phyloP scores from a whole-genome alignment of 345 rosid genomes.

The Linum trigynum region DNA sequence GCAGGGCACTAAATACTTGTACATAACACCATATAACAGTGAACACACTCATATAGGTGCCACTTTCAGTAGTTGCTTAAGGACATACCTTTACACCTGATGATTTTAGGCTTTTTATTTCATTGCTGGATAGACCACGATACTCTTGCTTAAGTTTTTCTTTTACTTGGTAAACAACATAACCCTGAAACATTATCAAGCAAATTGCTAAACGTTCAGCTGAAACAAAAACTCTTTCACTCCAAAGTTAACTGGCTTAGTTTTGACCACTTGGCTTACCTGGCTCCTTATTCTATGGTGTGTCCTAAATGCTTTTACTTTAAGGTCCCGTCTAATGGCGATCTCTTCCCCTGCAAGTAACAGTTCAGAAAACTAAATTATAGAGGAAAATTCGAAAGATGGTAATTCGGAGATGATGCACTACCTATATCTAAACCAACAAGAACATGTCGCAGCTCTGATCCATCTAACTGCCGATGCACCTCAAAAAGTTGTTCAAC shows the following conservation, averaged over 20 bases:
- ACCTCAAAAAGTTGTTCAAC: slow-evolving; percentile 75
- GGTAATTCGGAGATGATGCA: slow-evolving; percentile 1
- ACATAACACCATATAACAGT: no score
- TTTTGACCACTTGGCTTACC: slow-evolving; percentile 24
- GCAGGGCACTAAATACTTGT: no score
- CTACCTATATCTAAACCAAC: slow-evolving; percentile 84
- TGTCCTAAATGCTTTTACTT: slow-evolving; percentile 89
- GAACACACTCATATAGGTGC: no score
- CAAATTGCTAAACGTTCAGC: not conserved
- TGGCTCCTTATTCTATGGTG: slow-evolving; percentile 85
- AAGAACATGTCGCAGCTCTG: slow-evolving; percentile 63
- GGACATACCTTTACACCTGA: slow-evolving; percentile 73
- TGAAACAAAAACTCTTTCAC: not conserved
- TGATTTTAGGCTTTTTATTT: slow-evolving; percentile 67
- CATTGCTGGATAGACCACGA: slow-evolving; percentile 55
- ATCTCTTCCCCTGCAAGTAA: slow-evolving; percentile 71
- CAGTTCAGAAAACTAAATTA: slow-evolving; percentile 7
- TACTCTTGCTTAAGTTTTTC: slow-evolving; percentile 75
- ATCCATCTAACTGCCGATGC: slow-evolving; percentile 66
- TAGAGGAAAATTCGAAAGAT: no score
- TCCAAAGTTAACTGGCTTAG: not conserved
- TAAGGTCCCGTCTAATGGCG: slow-evolving; percentile 58
- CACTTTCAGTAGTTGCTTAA: not conserved
- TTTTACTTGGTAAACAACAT: slow-evolving; percentile 64
- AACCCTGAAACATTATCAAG: slow-evolving; percentile 45